These are phyloP conservation scores for Monilinia laxa DNA, from an alignment of 2,329 filamentous ascomycete genomes.

Conservation along the genomic window DNA sequence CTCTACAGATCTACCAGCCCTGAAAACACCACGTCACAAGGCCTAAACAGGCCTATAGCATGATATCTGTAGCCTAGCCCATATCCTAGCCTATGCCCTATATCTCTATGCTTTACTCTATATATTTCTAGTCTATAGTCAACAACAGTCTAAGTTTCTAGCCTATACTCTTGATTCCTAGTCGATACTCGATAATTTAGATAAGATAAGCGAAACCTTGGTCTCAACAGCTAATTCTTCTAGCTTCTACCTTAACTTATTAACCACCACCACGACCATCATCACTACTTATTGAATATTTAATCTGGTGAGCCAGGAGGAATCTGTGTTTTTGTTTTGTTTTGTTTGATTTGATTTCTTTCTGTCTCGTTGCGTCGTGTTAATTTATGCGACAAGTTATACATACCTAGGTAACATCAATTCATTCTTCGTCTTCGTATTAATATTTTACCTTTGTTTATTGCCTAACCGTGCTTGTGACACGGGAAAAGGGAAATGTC, in stretches of 20 bases:
- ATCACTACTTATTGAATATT: background rate
- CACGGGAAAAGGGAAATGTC: slow-evolving; percentile 21
- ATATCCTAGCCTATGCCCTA: too few relatives aligned
- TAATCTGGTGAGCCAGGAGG: background rate
- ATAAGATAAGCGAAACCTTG: slow-evolving; percentile 25
- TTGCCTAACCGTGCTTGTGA: background rate
- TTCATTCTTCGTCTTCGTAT: background rate
- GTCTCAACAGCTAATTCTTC: background rate
- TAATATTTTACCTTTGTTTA: background rate
- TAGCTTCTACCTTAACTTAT: too few relatives aligned
- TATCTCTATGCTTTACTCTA: too few relatives aligned
- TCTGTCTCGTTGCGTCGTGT: background rate
- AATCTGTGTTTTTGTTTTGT: background rate
- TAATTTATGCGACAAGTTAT: background rate
- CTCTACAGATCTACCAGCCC: background rate
- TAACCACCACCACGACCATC: background rate
- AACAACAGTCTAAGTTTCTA: too few relatives aligned
- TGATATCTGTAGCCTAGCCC: too few relatives aligned
- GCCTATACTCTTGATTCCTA: too few relatives aligned
- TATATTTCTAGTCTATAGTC: too few relatives aligned
- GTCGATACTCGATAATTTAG: background rate
- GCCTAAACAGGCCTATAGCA: background rate
- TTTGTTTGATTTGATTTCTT: too few relatives aligned
- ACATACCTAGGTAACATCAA: background rate
- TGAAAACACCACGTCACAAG: slow-evolving; percentile 12